Evolutionary conservation across 768 basidiomycete species (phyloP), one percentile per base, ranked within the genome.

Genomic region (Lactarius sanguifluus): DNA sequence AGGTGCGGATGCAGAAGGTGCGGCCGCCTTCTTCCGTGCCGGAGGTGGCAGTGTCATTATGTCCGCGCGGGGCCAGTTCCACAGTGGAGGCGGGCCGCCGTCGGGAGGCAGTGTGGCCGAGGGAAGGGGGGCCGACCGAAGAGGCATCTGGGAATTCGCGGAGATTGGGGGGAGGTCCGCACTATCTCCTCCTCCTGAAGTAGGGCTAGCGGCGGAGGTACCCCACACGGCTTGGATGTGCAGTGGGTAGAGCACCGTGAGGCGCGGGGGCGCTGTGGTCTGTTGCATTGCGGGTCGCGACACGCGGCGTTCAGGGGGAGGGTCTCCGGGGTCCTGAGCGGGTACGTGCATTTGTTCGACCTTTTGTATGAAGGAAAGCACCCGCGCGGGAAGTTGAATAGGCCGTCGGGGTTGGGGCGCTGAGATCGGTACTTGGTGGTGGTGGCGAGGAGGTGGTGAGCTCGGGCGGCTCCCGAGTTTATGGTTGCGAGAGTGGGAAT

Each of bases 1-100:
- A 58, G 56, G 59, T 7, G 9, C 38, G 9, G 69, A 34, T 18
- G 61, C 7, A 16, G 61, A 32, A 50, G n/a, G 47, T 2, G 50
- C 25, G 2, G 15, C 3, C 4, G 25, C 47, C 15, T 34, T 43
- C 36, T 59, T 70, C 30, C 54, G 63, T 20, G 55, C 8, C 13
- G 61, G 43, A 10, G 55, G 30, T 1, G 67, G 64, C n/a, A 40
- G 64, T 20, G 61, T 61, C 64, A 70, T 70, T 58, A 70, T 70
- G 47, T 70, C 69, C 18, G 59, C 40, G 43, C 69, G 69, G 12
- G 69, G 69, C 69, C 69, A 70, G 36, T 70, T 59, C 41, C 62
- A 61, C 34, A 70, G 64, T n/a, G 69, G 69, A 1, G 54, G 59
- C 23, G 69, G 64, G 43, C 50, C 59, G n/a, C 54, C 38, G 40